Conservation (phyloP, 1,284 basidiomycete genomes). For the Irpex rosettiformis region DNA sequence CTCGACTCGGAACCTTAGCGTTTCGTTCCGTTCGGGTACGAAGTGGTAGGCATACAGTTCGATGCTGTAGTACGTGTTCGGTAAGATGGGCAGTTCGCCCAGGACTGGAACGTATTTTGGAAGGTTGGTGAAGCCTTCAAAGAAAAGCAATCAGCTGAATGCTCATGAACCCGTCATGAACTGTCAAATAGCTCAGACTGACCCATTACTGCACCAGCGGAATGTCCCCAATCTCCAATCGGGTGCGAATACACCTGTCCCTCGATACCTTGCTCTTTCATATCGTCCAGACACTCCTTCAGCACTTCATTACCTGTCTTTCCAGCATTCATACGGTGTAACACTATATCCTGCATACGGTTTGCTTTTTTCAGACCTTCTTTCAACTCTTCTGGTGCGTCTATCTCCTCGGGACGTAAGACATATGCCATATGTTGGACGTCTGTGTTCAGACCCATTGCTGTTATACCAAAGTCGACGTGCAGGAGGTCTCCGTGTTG, state of each 20-base stretch:
- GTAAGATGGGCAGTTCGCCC: constrained; percentile 41
- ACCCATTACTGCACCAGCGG: constrained; percentile 50
- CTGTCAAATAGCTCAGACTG: constrained; percentile 15
- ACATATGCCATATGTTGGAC: constrained; percentile 56
- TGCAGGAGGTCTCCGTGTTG: constrained; percentile 48
- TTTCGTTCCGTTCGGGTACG: constrained; percentile 46
- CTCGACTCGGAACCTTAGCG: constrained; percentile 42
- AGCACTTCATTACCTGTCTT: constrained; percentile 48
- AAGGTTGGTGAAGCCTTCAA: constrained; percentile 46
- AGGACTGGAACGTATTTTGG: constrained; percentile 42
- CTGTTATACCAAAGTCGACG: constrained; percentile 52
- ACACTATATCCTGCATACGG: constrained; percentile 47
- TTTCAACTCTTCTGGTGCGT: constrained; percentile 40
- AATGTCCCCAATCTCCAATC: constrained; percentile 57
- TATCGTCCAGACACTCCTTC: constrained; percentile 34
- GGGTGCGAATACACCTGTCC: constrained; percentile 52
- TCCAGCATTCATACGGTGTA: constrained; percentile 41
- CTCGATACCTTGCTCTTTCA: constrained; percentile 41
- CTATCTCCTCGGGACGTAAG: constrained; percentile 40
- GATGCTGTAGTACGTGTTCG: constrained; percentile 48
- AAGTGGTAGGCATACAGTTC: constrained; percentile 49
- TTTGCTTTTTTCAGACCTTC: constrained; percentile 45
- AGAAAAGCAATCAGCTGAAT: not conserved
- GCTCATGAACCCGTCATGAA: not conserved
- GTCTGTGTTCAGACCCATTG: constrained; percentile 53